Conservation (phyloP, 2,329 filamentous ascomycete genomes). For the Dichotomopilus funicola region DNA sequence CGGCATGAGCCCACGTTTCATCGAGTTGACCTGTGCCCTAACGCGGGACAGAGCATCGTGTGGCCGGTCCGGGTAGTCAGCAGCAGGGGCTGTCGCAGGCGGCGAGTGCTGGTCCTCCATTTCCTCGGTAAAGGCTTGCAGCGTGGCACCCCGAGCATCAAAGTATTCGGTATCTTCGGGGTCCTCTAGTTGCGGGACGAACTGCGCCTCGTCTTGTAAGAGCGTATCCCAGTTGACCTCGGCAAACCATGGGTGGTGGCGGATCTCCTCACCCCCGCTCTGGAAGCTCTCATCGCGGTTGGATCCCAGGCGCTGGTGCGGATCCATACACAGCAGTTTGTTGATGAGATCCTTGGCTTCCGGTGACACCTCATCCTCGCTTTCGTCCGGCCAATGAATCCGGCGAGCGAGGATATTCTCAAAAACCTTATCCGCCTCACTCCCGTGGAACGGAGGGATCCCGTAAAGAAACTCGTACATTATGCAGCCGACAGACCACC, state of each 20-base stretch:
- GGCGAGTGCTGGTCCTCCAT: conserved; percentile 83
- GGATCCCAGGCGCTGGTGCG: conserved; percentile 72
- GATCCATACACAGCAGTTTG: conserved; percentile 78
- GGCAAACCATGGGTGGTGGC: conserved; percentile 80
- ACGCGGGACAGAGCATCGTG: conserved; percentile 92
- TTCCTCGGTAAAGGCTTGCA: conserved; percentile 89
- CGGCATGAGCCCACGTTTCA: conserved; percentile 89
- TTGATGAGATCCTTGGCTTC: conserved; percentile 96
- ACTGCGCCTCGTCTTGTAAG: conserved; percentile 91
- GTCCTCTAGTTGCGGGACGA: conserved; percentile 86
- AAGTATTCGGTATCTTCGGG: conserved; percentile 98
- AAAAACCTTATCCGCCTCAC: conserved; percentile 87
- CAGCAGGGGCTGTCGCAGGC: conserved; percentile 59
- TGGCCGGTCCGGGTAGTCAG: conserved; percentile 79
- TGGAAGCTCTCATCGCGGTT: conserved; percentile 77
- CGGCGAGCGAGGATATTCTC: conserved; percentile 87
- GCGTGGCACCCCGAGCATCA: conserved; percentile 80
- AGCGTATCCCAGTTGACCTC: conserved; percentile 85
- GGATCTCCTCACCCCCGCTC: conserved; percentile 85
- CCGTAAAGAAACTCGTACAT: conserved; percentile 94
- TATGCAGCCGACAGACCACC: conserved; percentile 99
- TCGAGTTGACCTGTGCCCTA: conserved; percentile 75
- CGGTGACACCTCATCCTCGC: conserved; percentile 70
- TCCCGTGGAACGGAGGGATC: conserved; percentile 86
- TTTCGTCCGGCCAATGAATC: conserved; percentile 87